Conservation (phyloP, 225 moss, liverwort and hornwort genomes). For the Straminergon stramineum region DNA sequence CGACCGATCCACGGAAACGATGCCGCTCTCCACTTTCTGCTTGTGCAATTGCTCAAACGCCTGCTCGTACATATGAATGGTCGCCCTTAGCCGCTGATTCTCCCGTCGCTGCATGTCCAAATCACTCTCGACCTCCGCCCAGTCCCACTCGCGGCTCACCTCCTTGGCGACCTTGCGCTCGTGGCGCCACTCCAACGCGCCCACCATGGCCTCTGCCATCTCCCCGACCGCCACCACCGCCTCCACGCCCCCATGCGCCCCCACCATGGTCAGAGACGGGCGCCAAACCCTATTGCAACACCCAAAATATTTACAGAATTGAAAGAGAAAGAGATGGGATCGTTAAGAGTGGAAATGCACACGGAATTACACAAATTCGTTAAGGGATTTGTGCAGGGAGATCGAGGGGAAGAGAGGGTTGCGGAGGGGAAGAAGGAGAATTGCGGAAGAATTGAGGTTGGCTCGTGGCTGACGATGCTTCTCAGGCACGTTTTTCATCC, state of each 20-base stretch:
- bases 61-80: conserved; percentile 66
- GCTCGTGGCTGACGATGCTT: background rate
- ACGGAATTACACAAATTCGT: background rate
- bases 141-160: conserved; percentile 56
- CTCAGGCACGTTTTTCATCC: background rate
- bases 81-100: conserved; percentile 47
- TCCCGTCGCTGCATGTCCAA: conserved; percentile 59
- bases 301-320: background rate
- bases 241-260: conserved; percentile 43
- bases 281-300: background rate
- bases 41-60: conserved; percentile 37
- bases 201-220: conserved; percentile 78
- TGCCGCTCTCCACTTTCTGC: conserved; percentile 33
- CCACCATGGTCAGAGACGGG: conserved; percentile 21
- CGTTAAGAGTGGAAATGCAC: background rate
- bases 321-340: background rate
- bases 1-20: conserved; percentile 28
- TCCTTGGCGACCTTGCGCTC: conserved; percentile 37
- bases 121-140: conserved; percentile 58
- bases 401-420: background rate
- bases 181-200: conserved; percentile 73
- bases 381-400: background rate
- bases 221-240: conserved; percentile 83
- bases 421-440: background rate
- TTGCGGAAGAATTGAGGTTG: background rate